These are phyloP conservation scores for Cercospora sesami DNA, from an alignment of 2,329 filamentous ascomycete species.

Conservation along the genomic window DNA sequence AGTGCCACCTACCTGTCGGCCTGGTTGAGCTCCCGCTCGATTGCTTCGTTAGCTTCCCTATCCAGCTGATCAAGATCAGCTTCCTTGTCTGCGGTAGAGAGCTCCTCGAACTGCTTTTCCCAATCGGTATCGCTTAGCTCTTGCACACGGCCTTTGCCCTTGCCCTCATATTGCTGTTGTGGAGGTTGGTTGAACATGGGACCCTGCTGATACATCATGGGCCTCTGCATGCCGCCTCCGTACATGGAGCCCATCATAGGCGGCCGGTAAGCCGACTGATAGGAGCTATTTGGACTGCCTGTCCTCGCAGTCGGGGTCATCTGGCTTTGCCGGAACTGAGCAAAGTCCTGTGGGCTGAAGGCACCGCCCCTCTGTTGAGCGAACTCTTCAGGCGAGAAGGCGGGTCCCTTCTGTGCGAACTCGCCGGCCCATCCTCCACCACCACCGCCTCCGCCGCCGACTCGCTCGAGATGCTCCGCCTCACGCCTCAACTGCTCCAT, in stretches of 20 bases:
- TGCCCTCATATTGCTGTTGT: conserved; percentile 60
- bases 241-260: conserved; percentile 59
- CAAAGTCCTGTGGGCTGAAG: conserved; percentile 83
- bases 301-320: conserved; percentile 58
- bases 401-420: conserved; percentile 34
- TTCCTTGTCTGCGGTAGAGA: conserved; percentile 67
- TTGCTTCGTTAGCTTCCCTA: conserved; percentile 67
- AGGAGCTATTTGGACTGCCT: conserved; percentile 56
- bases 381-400: conserved; percentile 33
- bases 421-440: conserved; percentile 37
- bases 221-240: conserved; percentile 43
- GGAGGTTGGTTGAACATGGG: conserved; percentile 47
- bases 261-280: conserved; percentile 53
- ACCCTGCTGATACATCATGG: conserved; percentile 32
- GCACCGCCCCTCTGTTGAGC: conserved; percentile 37
- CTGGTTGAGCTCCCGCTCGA: conserved; percentile 83
- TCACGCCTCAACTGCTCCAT: conserved; percentile 68
- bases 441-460: conserved; percentile 29
- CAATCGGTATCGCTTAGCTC: conserved; percentile 91
- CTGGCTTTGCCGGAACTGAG: conserved; percentile 76
- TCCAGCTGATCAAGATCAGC: conserved; percentile 53
- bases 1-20: conserved; percentile 73
- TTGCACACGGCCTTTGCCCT: conserved; percentile 79
- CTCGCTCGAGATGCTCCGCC: conserved; percentile 51
- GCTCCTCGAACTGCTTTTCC: conserved; percentile 93